Base-by-base conservation (phyloP, 2,329 filamentous ascomycete genomes). In the Cercospora canescens region DNA sequence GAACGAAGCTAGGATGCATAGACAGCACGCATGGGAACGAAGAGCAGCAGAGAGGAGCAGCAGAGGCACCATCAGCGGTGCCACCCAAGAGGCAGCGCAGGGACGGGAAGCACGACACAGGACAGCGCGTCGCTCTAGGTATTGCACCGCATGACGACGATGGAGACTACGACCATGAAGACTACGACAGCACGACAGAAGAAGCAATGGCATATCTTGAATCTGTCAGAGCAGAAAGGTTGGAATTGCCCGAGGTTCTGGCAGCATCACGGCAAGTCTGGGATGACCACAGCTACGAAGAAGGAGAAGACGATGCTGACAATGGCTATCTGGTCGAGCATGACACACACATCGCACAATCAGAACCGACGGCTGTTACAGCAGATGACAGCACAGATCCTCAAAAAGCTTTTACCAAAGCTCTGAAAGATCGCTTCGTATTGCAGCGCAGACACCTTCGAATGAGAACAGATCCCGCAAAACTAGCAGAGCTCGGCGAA, bases 311-410 rank as follows among this genome's bases (percentile, higher is more conserved):
- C 14, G 75, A 76, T 28, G 74, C 80, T 61, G 73, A 78, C 21
- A 71, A 75, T 35, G 81, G 85, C 48, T 88, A 88, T 72, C 89
- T 87, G 74, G 95, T 92, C 76, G 82, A 88, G 16, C 91, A 96
- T 71, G 93, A 93, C 57, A 91, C 92, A 39, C 97, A 93, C 76
- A 87, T 90, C 26, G 91, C 89, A 4, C 82, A 85, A 2, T 84
- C 87, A 0, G 79, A 83, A 12, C 71, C 76, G 18, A 73, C 78
- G 30, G 66, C 76, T 21, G n/a, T 62, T 12, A 65, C 72, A 1
- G 67, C 72, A 9, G 73, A 75, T 11, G 75, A 77, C 57, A 16
- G 48, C 24, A 63, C 72, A 21, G 63, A 75, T 63, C 85, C 91
- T 0, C 87, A 88, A 76, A 81, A 88, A 28, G 85, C 85, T 45